Evolutionary conservation across 371 early-diverging fungal species (phyloP).

Genomic region (Mortierella sp.): DNA sequence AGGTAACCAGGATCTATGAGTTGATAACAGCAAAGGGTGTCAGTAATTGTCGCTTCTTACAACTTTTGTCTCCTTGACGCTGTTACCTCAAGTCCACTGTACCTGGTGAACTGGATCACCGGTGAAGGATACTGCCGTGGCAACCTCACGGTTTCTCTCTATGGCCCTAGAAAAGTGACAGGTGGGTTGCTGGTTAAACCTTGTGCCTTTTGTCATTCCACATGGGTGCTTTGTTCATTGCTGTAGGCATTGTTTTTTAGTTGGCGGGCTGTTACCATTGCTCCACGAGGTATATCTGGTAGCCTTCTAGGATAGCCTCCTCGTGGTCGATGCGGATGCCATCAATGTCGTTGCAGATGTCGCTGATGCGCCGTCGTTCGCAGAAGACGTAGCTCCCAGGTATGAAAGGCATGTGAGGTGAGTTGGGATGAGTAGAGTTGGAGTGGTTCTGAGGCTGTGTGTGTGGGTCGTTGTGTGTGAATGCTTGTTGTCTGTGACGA

Average conservation of each 20-base stretch:
- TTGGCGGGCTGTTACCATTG: conserved; percentile 64
- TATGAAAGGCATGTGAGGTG: conserved; percentile 29
- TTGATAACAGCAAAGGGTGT: background rate
- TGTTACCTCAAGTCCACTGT: conserved; percentile 12
- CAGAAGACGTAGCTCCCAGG: conserved; percentile 67
- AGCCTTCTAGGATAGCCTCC: conserved; percentile 66
- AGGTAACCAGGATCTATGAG: conserved; percentile 69
- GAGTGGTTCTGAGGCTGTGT: background rate
- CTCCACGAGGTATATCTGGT: conserved; percentile 77
- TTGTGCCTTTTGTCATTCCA: background rate
- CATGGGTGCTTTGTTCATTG: no score
- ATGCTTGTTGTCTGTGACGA: background rate
- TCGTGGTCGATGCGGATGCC: conserved; percentile 65
- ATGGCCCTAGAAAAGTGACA: conserved; percentile 65
- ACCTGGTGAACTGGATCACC: conserved; percentile 72
- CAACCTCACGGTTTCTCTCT: conserved; percentile 68
- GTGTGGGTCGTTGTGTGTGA: background rate
- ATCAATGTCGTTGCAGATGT: conserved; percentile 62
- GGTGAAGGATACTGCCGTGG: conserved; percentile 75
- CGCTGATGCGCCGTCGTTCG: conserved; percentile 63
- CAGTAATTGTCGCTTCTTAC: background rate
- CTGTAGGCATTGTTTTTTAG: background rate
- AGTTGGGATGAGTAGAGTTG: background rate
- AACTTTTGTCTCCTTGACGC: background rate
- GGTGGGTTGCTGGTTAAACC: background rate